Conservation (phyloP, 176 grass and related monocot genomes). For the Alloteropsis semialata region DNA sequence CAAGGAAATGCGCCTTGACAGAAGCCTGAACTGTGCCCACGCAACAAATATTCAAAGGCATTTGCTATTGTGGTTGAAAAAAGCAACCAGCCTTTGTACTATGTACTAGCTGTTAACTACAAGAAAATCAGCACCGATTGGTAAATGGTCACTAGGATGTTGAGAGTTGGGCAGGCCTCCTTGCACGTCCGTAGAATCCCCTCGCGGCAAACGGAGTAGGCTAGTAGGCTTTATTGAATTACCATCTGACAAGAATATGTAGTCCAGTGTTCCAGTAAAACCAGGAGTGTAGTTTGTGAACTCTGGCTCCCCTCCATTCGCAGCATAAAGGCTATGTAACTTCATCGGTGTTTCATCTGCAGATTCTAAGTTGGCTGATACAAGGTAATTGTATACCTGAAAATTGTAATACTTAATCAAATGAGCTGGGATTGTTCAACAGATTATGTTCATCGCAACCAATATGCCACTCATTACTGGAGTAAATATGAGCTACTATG, state of each 20-base stretch:
- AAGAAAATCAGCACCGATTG: conserved; percentile 77
- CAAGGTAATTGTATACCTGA: conserved; percentile 82
- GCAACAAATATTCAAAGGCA: neutral
- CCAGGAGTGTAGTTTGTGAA: conserved; percentile 91
- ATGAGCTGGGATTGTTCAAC: neutral
- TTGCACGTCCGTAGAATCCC: conserved; percentile 43
- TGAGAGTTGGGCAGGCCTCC: conserved; percentile 77
- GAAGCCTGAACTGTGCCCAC: neutral
- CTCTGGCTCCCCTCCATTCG: conserved; percentile 75
- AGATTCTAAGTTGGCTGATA: conserved; percentile 31
- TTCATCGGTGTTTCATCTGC: conserved; percentile 38
- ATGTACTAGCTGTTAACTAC: conserved; percentile 24
- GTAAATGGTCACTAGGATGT: conserved; percentile 90
- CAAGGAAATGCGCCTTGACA: neutral
- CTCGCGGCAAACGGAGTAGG: conserved; percentile 62
- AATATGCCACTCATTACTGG: neutral
- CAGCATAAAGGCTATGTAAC: conserved; percentile 69
- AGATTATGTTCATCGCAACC: neutral
- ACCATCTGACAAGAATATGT: conserved; percentile 54
- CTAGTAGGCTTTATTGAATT: conserved; percentile 58
- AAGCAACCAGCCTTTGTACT: neutral
- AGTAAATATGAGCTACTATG: neutral
- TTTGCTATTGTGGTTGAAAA: neutral
- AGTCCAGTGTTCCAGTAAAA: conserved; percentile 91
- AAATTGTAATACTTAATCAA: conserved; percentile 26